Base-by-base conservation (phyloP, 1,284 basidiomycete species). In the Boletus nobilissimus region DNA sequence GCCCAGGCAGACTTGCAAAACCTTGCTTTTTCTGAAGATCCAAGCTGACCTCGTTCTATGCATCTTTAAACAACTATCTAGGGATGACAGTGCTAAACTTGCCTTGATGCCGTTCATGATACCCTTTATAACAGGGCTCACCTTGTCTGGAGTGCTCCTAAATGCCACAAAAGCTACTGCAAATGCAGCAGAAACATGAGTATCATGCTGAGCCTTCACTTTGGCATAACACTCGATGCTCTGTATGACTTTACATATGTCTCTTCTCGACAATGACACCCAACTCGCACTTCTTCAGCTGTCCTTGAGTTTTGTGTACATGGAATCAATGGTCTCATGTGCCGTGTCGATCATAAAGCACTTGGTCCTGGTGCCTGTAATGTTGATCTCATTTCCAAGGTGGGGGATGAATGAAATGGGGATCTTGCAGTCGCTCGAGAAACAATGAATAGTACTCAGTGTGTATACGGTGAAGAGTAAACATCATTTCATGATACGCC, bases 71-170 rank as follows among this genome's bases (percentile, higher is more conserved):
- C 72, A 66, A 39, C 38, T 46, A 63, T 16, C 73, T 24, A 40
- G 46, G 32, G 57, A 48, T 16, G 46, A 36, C 29, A 71, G 67
- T 67, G 43, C 68, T 54, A 38, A 43, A 77, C 89, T 73, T 70
- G 95, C 97, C 92, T 99, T 99, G 88, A 99, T 95, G 54, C 97
- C 97, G 80, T 98, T 98, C 95, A 99, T 99, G 80, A 99, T 94
- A 57, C 96, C 97, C 86, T 98, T 97, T 73, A 99, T 97, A 66
- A 99, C 94, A 0, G 96, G 98, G 80, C 97, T 99, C 79, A 99
- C 94, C 88, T 99, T 99, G 79, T 96, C 92, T 0, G 97, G 97
- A 54, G 96, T 93, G 54, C 92, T 92, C 82, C 91, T 90, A 79
- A 98, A 92, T 9, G 96, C 94, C 32, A 99, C 95, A 79, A 98